Evolutionary conservation across 139 green algal species (phyloP).

Genomic region (Yamagishiella unicocca): DNA sequence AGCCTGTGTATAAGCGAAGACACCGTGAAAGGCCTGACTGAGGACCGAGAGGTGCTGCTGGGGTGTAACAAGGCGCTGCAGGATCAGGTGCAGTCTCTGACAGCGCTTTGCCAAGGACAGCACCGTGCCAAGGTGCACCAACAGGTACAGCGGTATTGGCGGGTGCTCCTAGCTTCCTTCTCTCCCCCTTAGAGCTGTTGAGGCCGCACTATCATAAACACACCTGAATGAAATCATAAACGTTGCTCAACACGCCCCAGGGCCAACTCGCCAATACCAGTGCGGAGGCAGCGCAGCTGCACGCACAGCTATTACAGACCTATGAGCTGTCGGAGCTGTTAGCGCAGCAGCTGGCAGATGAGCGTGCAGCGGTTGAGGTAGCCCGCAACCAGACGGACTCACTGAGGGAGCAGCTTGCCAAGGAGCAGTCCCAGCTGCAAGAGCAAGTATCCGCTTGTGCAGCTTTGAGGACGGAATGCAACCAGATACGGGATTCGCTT

Average conservation of each 20-base stretch:
- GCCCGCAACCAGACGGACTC: neutral
- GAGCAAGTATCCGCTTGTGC: constrained; percentile 9
- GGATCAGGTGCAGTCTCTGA: constrained; percentile 15
- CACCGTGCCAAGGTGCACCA: constrained; percentile 14
- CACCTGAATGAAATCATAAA: no score
- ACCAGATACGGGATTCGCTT: constrained; percentile 6
- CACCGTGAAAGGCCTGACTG: neutral
- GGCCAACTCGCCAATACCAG: neutral
- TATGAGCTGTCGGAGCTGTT: neutral
- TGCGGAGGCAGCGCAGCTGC: constrained; percentile 10
- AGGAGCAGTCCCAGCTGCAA: neutral
- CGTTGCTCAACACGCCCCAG: constrained; percentile 6
- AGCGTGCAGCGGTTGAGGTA: neutral
- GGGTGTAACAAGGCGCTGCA: neutral
- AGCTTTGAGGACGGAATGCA: neutral
- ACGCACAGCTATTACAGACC: neutral
- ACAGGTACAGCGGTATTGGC: constrained; percentile 37
- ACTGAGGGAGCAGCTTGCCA: neutral
- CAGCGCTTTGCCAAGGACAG: neutral
- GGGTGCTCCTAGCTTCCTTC: no score
- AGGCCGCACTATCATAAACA: no score
- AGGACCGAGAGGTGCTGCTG: constrained; percentile 17
- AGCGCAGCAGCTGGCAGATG: neutral
- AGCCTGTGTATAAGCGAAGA: neutral
- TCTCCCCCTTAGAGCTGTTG: no score